Evolutionary conservation across 495 filamentous ascomycete species (phyloP).

Genomic region (Trichoderma reesei): DNA sequence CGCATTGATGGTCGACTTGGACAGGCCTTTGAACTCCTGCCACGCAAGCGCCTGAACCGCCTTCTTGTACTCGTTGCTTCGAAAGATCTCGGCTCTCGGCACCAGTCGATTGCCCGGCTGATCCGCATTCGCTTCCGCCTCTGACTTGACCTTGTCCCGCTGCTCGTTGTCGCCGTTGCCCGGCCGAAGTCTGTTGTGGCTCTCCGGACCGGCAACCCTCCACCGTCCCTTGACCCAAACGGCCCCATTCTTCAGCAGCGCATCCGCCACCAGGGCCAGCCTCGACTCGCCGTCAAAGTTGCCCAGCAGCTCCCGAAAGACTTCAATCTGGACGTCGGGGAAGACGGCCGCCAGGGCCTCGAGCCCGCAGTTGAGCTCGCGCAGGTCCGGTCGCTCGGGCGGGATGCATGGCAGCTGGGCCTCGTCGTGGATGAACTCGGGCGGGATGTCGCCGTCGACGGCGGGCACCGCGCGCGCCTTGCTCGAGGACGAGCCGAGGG

Average conservation of each 20-base stretch:
- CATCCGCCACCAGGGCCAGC: slow-evolving; percentile 75
- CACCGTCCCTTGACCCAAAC: slow-evolving; percentile 68
- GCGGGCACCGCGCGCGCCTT: slow-evolving; percentile 9
- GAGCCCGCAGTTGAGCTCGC: slow-evolving; percentile 67
- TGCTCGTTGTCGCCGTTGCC: slow-evolving; percentile 11
- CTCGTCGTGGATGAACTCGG: slow-evolving; percentile 38
- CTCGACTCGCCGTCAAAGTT: slow-evolving; percentile 75
- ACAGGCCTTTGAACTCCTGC: slow-evolving; percentile 77
- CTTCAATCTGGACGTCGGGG: slow-evolving; percentile 77
- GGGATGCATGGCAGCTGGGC: slow-evolving; percentile 29
- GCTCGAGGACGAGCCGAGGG: background rate
- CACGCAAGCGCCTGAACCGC: slow-evolving; percentile 51
- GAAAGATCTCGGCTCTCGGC: slow-evolving; percentile 61
- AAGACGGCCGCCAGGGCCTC: slow-evolving; percentile 66
- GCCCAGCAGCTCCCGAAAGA: slow-evolving; percentile 82
- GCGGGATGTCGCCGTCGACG: slow-evolving; percentile 9
- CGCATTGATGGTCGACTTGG: slow-evolving; percentile 69
- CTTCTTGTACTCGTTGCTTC: slow-evolving; percentile 59
- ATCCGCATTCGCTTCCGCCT: slow-evolving; percentile 4
- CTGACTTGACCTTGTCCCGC: background rate
- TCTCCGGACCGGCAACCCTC: slow-evolving; percentile 34
- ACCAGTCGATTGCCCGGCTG: slow-evolving; percentile 25
- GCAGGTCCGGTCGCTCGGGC: slow-evolving; percentile 47
- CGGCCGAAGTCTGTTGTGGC: background rate
- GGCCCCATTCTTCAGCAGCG: slow-evolving; percentile 66